Percentiles rank a stretch among this genome's conserved stretches.
These are phyloP conservation scores for Omphalea diandra DNA, from an alignment of 441 rosid genomes.

Conservation along the genomic window DNA sequence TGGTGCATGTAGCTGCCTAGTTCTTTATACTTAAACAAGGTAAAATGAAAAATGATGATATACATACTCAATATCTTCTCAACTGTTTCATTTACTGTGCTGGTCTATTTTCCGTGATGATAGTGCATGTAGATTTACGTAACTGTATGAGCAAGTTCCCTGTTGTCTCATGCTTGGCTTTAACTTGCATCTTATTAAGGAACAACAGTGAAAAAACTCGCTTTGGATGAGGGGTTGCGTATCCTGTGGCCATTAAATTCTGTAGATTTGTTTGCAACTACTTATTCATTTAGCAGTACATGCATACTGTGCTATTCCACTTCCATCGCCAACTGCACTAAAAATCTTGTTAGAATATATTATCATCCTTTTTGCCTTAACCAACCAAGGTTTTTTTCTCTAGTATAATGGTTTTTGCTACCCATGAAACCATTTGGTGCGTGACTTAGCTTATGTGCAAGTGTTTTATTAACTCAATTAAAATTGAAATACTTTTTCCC, in stretches of 20 bases:
- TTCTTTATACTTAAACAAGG: background rate
- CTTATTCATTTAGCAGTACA: background rate
- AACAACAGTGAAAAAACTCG: background rate
- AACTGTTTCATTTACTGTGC: background rate
- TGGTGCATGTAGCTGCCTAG: slow-evolving; percentile 1
- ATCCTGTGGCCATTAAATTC: background rate
- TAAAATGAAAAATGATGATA: background rate
- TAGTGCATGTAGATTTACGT: background rate
- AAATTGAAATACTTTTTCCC: background rate
- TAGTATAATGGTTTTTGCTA: background rate
- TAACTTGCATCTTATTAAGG: background rate
- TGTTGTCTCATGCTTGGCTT: background rate
- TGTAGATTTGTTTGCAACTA: background rate
- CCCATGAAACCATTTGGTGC: background rate
- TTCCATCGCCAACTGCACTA: background rate
- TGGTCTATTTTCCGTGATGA: background rate
- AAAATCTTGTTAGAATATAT: background rate
- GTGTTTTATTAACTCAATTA: background rate
- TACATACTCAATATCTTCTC: background rate
- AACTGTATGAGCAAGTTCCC: background rate
- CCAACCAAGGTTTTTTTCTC: background rate
- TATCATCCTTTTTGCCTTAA: background rate
- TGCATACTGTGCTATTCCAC: background rate
- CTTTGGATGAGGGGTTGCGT: background rate
- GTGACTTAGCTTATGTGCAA: background rate